Conservation (phyloP, 2,329 filamentous ascomycete species). For the Nothomitra cinnamomea region DNA sequence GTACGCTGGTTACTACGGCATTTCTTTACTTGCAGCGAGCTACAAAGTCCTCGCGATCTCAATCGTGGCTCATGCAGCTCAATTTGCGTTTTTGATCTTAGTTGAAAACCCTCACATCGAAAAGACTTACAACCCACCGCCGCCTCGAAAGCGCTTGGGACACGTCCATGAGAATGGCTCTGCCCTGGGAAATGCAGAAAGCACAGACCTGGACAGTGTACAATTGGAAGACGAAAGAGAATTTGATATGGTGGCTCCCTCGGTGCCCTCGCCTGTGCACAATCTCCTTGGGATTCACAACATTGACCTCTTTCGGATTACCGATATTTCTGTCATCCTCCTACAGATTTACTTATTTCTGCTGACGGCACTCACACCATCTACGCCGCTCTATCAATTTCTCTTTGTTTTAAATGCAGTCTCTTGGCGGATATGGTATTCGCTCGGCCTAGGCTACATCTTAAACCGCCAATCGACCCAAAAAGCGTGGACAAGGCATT, state of each 20-base stretch:
- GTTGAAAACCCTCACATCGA: slow-evolving; percentile 98
- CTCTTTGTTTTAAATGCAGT: slow-evolving; percentile 70
- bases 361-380: slow-evolving; percentile 60
- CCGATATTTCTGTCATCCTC: slow-evolving; percentile 66
- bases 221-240: slow-evolving; percentile 10
- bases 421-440: slow-evolving; percentile 81
- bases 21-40: slow-evolving; percentile 94
- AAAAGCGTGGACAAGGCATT: slow-evolving; percentile 94
- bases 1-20: slow-evolving; percentile 95
- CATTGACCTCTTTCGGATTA: slow-evolving; percentile 73
- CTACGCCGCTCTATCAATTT: slow-evolving; percentile 55
- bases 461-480: slow-evolving; percentile 71
- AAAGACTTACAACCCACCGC: slow-evolving; percentile 86
- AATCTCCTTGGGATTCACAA: slow-evolving; percentile 70
- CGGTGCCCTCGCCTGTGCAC: slow-evolving; percentile 53
- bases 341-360: slow-evolving; percentile 58
- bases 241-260: slow-evolving; percentile 24
- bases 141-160: slow-evolving; percentile 43
- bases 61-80: slow-evolving; percentile 80
- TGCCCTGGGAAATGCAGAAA: slow-evolving; percentile 17
- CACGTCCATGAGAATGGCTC: slow-evolving; percentile 15
- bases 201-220: slow-evolving; percentile 21
- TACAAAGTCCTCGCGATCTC: slow-evolving; percentile 97
- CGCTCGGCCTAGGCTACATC: slow-evolving; percentile 69
- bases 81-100: slow-evolving; percentile 79